Evolutionary conservation across 169 alveolate genomes (phyloP), one percentile per base, ranked within the genome.

Genomic region (Eimeria sp.): DNA sequence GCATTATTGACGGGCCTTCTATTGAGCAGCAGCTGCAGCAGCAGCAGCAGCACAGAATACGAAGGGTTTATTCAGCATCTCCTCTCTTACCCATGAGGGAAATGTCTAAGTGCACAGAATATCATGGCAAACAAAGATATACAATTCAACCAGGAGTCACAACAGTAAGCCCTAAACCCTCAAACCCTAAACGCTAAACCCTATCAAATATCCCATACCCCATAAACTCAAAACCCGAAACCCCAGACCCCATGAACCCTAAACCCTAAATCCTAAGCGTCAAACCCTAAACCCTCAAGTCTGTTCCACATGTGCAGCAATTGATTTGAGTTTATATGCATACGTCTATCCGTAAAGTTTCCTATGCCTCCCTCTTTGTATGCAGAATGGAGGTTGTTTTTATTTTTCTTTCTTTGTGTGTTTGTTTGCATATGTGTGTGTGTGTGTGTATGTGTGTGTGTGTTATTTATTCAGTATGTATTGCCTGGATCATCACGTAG

Each of bases 81-180:
- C 75, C 75, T 65, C 75, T 84, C 7, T 61, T 84, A 49, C 92
- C 92, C 4, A 84, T 84, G 40, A 84, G 61, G 61, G 92, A 84
- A 84, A 70, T 84, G 22, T 18, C 13, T 5, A 13, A 3, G 2
- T 84, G 92, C 34, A 10, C 92, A 30, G 27, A 61, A 2, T 3
- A 58, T 27, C 92, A 84, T 4, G 61, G 92, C 27, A 20, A 34
- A 18, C 54, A 30, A 6, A 45, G 63, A 30, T 70, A 6, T 5
- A 11, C 61, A 5, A 10, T 34, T 13, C 92, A 57, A 30, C 91
- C 91, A 6, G 54, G 76, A 16, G 58, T 84, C 58, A 84, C 92
- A 14, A 84, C 78, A 25, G 92, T 84, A 58, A 78, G 11, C 30
- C 14, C 51, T 78, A 27, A 11, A 11, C 43, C 22, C 27, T 6